Evolutionary conservation across 2,329 filamentous ascomycete genomes (phyloP).

Genomic region (Penicillium nordicum): DNA sequence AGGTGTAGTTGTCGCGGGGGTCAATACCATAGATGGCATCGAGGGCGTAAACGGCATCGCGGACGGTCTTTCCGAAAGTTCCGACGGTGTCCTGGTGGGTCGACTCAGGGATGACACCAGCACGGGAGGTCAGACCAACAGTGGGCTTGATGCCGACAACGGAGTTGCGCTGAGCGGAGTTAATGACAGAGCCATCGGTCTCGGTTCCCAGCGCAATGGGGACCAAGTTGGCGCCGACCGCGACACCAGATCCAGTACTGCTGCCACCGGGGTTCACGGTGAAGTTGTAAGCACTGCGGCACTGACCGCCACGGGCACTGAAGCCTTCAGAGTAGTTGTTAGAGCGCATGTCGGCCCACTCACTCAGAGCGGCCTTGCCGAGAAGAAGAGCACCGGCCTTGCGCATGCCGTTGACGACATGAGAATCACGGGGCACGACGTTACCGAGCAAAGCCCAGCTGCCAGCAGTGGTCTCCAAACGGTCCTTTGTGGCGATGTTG

Average conservation of each 20-base stretch:
- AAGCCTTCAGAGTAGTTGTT: constrained; percentile 67
- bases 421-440: constrained; percentile 64
- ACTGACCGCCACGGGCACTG: constrained; percentile 62
- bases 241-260: constrained; percentile 63
- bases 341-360: constrained; percentile 71
- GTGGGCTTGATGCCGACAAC: constrained; percentile 74
- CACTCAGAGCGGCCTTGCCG: constrained; percentile 67
- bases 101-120: constrained; percentile 62
- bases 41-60: constrained; percentile 64
- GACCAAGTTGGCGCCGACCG: constrained; percentile 61
- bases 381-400: constrained; percentile 65
- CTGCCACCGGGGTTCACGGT: constrained; percentile 66
- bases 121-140: constrained; percentile 66
- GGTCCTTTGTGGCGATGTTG: constrained; percentile 62
- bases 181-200: constrained; percentile 70
- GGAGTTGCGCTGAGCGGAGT: constrained; percentile 65
- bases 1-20: constrained; percentile 62
- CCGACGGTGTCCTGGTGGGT: constrained; percentile 68
- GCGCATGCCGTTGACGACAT: constrained; percentile 60
- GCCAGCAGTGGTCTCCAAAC: constrained; percentile 71
- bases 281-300: constrained; percentile 64
- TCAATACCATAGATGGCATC: constrained; percentile 68
- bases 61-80: constrained; percentile 63
- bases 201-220: constrained; percentile 69
- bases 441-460: constrained; percentile 64